Base-by-base conservation (phyloP, 345 rosid genomes). In the Cardiospermum halicacabum region DNA sequence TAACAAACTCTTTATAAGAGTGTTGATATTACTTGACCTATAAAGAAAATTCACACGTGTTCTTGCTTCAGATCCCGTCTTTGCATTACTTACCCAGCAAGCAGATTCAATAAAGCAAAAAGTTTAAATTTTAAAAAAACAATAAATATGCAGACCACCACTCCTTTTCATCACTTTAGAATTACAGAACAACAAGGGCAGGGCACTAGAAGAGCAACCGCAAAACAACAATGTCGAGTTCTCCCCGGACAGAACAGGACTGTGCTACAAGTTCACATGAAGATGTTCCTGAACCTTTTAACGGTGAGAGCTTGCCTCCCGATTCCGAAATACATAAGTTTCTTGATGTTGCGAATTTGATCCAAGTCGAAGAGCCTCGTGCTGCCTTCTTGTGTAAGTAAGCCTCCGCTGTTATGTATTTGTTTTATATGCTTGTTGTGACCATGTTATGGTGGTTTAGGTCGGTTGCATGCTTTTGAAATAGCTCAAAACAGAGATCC, bases 301-400 rank as follows among this genome's bases (percentile, higher is more conserved):
- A 88, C n/a, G 88, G 98, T 51, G 98, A 93, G 81, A 83, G 84
- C 75, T 53, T 93, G 74, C 97, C 97, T 2, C 59, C 95, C 56
- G 81, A 83, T 63, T 75, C 93, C 0, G 92, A 82, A 50, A 93
- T 93, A 42, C 96, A 88, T 76, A 72, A 67, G 76, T 93, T 93
- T 68, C 96, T 93, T 66, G 89, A 96, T 51, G 84, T 90, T 27
- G 98, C 98, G 12, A 88, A 93, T 73, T 71, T 77, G 79, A 72
- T 89, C 15, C 91, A 86, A 69, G 49, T 34, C 10, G 76, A 75
- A 25, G 90, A 85, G 59, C 92, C 98, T 77, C 97, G 96, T 6
- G 56, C 83, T 67, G 97, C 98, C 74, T 84, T 89, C 74, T 81
- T 89, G 2, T 93, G 97, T 89, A 59, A 68, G 87, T 34, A 0